Conservation (phyloP, 2,329 filamentous ascomycete species). For the Teratosphaeria gauchensis region DNA sequence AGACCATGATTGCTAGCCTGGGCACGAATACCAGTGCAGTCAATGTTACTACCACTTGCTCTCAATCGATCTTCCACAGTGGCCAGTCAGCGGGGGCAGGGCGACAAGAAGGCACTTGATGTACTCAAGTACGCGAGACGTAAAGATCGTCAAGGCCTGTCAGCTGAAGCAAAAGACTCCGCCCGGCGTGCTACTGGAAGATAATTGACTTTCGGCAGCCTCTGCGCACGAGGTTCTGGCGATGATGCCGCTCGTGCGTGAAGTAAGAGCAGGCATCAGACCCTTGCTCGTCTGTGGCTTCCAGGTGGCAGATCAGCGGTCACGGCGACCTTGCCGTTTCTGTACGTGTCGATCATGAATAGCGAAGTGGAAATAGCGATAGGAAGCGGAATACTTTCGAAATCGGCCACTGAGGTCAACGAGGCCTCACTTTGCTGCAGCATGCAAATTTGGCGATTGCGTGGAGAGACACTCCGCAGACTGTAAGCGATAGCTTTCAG, state of each 20-base stretch:
- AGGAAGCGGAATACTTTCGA: background rate
- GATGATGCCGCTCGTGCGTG: background rate
- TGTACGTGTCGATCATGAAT: background rate
- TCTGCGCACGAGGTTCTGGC: background rate
- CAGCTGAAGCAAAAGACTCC: background rate
- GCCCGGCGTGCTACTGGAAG: background rate
- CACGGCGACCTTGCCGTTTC: background rate
- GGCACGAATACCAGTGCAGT: background rate
- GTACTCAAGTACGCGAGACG: background rate
- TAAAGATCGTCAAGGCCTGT: background rate
- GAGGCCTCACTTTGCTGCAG: background rate
- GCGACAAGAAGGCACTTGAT: background rate
- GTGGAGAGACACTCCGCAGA: too few relatives aligned
- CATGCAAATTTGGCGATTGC: background rate
- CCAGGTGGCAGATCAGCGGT: background rate
- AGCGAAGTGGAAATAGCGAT: background rate
- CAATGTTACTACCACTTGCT: background rate
- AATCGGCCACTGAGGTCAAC: background rate
- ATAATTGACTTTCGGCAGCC: background rate
- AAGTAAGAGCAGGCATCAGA: background rate
- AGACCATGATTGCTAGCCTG: constrained; percentile 33
- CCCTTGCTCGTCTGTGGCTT: background rate
- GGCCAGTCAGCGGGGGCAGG: background rate
- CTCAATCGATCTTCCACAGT: background rate
- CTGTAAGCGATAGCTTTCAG: background rate